Conservation (phyloP, 1,284 basidiomycete species). For the Erythrobasidium hasegawianum region DNA sequence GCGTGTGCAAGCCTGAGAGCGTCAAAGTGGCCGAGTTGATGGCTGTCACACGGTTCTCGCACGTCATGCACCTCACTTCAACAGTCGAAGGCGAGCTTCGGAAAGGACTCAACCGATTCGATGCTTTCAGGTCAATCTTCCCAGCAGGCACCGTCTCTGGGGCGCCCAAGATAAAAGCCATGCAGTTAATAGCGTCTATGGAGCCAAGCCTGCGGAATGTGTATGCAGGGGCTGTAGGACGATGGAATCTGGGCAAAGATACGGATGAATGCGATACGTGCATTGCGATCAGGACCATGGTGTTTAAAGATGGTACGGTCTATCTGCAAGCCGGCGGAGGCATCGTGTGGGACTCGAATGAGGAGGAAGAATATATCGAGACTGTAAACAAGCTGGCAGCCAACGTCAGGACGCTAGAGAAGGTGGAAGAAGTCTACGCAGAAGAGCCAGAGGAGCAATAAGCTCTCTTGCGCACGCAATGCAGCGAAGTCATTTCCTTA, state of each 20-base stretch:
- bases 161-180: slow-evolving; percentile 97
- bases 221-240: slow-evolving; percentile 94
- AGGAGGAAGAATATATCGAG: slow-evolving; percentile 94
- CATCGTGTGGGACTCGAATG: slow-evolving; percentile 94
- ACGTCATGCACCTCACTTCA: slow-evolving; percentile 96
- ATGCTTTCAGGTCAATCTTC: slow-evolving; percentile 98
- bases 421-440: slow-evolving; percentile 72
- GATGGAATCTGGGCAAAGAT: slow-evolving; percentile 79
- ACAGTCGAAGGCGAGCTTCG: slow-evolving; percentile 87
- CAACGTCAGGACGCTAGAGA: slow-evolving; percentile 78
- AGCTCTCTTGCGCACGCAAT: no score
- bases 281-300: slow-evolving; percentile 98
- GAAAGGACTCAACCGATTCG: slow-evolving; percentile 82
- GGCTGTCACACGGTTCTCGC: slow-evolving; percentile 91
- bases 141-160: slow-evolving; percentile 99
- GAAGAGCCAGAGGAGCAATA: slow-evolving; percentile 2
- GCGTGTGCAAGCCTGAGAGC: slow-evolving; percentile 90
- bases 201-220: slow-evolving; percentile 89
- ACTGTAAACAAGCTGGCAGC: slow-evolving; percentile 91
- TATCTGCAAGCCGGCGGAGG: slow-evolving; percentile 97
- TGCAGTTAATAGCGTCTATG: slow-evolving; percentile 82
- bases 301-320: slow-evolving; percentile 85
- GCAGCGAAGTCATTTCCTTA: no score
- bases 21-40: slow-evolving; percentile 96
- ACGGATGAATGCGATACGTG: slow-evolving; percentile 95